Base-by-base conservation (phyloP, 208 protist genomes). In the Naegleria fowleri region DNA sequence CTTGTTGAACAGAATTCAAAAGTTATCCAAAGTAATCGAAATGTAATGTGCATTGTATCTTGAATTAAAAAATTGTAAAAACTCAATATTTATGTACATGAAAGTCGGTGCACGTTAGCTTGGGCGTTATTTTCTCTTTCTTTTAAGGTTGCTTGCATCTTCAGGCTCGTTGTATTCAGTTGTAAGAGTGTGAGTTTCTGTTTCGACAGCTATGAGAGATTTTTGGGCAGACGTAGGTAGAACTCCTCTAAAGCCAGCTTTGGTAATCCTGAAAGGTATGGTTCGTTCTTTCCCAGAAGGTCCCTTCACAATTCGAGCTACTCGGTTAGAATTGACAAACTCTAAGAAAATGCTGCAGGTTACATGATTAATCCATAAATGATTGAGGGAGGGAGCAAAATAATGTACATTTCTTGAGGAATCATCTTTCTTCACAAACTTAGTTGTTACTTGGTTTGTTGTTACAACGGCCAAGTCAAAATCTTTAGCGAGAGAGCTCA, bases 1-100 rank as follows among this genome's bases (percentile, higher is more conserved):
- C 88, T 94, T 99, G 11, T 96, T 99, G 76, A 99, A 99, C 92
- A 95, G 98, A 67, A 96, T 99, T 90, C 98, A 99, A 95, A 99
- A 99, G 94, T 95, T 99, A 36, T 97, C 98, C 29, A 96, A 98
- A n/a, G 94, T 99, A 85, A 98, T 99, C 85, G 98, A 98, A 92
- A 92, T 96, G n/a, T 98, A 93, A 96, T 55, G 9, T 36, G 55
- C n/a, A n/a, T n/a, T n/a, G n/a, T n/a, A n/a, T n/a, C n/a, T n/a
- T 87, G 25, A 87, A 33, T 59, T 59, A 33, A 33, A 33, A 59
- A 87, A 87, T 59, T 87, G 13, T 59, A 87, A 87, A 58, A 87
- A 33, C 25, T 29, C 25, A 59, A 87, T 59, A 33, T 59, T 29
- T n/a, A 87, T 87, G 25, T 87, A 48, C 43, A 48, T 48, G 43